phyloP scores from a whole-genome alignment of 257 asterid genomes.

The Nicotiana undulata region DNA sequence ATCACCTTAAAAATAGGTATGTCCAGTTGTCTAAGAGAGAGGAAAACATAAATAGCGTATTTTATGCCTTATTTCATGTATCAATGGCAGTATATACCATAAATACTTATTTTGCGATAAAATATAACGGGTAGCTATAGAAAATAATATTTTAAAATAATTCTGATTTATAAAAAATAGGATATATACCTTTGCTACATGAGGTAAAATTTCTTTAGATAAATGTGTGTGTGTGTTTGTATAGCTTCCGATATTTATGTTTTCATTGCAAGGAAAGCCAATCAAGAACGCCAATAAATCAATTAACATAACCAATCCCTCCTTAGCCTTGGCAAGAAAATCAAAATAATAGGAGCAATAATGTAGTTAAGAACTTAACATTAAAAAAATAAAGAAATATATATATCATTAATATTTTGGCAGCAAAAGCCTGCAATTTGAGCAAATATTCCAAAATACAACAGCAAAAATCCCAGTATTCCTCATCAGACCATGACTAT shows the following conservation, averaged over 20 bases:
- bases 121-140: too few species aligned
- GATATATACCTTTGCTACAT: too few species aligned
- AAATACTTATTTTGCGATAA: too few species aligned
- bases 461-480: slow-evolving; percentile 19
- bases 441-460: not conserved
- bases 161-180: too few species aligned
- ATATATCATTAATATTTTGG: not conserved
- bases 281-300: not conserved
- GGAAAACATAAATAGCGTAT: too few species aligned
- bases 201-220: too few species aligned
- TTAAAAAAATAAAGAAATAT: not conserved
- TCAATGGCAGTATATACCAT: too few species aligned
- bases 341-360: not conserved
- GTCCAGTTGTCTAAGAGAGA: too few species aligned
- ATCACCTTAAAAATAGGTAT: too few species aligned
- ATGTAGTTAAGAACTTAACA: not conserved
- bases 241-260: not conserved
- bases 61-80: too few species aligned
- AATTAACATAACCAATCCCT: not conserved
- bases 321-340: not conserved
- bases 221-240: too few species aligned
- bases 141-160: too few species aligned
- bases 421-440: not conserved
- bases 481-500: slow-evolving; percentile 22
- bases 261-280: not conserved